Conservation (phyloP, 352 stramenopile genomes). For the Phytophthora litchii region DNA sequence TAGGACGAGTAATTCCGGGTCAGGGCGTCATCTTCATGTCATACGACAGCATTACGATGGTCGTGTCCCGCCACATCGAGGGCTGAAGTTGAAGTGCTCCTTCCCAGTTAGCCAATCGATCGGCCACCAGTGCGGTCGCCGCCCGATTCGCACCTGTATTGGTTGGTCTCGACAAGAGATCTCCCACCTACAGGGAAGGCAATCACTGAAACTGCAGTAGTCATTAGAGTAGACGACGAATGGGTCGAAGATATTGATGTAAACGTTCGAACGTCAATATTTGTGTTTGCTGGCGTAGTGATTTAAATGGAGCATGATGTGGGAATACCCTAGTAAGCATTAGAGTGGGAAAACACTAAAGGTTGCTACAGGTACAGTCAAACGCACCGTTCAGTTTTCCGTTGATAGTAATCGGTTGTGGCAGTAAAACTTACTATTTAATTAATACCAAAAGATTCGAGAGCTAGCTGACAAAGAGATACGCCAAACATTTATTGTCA, state of each 20-base stretch:
- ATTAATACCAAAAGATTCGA: too few relatives aligned
- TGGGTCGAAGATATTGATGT: neutral
- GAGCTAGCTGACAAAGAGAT: too few relatives aligned
- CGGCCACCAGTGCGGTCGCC: conserved; percentile 30
- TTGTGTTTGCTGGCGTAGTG: neutral
- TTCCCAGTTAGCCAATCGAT: conserved; percentile 19
- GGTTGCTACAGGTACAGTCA: too few relatives aligned
- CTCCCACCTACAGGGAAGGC: neutral
- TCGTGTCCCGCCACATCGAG: conserved; percentile 64
- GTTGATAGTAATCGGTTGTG: too few relatives aligned
- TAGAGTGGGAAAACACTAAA: too few relatives aligned
- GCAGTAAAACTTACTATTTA: too few relatives aligned
- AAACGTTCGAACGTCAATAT: neutral
- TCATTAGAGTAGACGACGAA: neutral
- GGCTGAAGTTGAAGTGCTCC: conserved; percentile 17
- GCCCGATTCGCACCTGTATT: conserved; percentile 13
- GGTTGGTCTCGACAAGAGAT: neutral
- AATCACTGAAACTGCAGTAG: neutral
- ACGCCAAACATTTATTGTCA: too few relatives aligned
- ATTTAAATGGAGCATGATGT: too few relatives aligned
- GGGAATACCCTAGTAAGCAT: too few relatives aligned
- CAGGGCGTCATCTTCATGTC: conserved; percentile 98
- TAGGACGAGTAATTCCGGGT: conserved; percentile 95
- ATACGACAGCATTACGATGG: conserved; percentile 80
- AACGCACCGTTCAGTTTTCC: too few relatives aligned